Evolutionary conservation across 257 asterid species (phyloP).

Genomic region (Solanum microdontum): DNA sequence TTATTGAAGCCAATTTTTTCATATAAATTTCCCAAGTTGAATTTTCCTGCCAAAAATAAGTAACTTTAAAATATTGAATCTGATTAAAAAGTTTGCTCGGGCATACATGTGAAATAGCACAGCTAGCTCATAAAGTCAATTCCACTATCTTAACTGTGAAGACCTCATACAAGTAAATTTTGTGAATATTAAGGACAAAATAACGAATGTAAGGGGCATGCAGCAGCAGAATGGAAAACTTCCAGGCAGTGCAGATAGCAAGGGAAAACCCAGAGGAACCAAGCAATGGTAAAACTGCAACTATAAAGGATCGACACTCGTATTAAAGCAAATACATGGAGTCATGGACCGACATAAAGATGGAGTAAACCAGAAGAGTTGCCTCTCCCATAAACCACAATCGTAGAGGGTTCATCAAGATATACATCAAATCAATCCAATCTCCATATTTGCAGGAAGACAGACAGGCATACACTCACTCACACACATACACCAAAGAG

Average conservation of each 20-base stretch:
- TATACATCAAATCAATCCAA: neutral
- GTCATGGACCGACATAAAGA: neutral
- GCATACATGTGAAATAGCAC: neutral
- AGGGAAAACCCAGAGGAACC: neutral
- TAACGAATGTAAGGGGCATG: neutral
- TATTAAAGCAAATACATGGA: neutral
- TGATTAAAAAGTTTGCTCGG: neutral
- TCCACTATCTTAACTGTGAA: neutral
- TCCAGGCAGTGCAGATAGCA: neutral
- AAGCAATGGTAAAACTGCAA: neutral
- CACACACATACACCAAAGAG: neutral
- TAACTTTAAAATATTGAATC: neutral
- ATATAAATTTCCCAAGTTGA: conserved; percentile 70
- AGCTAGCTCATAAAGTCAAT: neutral
- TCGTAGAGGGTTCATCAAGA: neutral
- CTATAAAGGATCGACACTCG: neutral
- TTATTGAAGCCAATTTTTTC: conserved; percentile 86
- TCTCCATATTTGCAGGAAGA: neutral
- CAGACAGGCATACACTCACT: neutral
- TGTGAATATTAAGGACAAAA: neutral
- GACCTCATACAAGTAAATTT: neutral
- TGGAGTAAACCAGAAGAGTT: neutral
- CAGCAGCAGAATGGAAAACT: neutral
- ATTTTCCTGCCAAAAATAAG: conserved; percentile 53
- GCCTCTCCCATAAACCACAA: neutral